phyloP scores from a whole-genome alignment of 305 asterid species.

The Solanum hybrid region DNA sequence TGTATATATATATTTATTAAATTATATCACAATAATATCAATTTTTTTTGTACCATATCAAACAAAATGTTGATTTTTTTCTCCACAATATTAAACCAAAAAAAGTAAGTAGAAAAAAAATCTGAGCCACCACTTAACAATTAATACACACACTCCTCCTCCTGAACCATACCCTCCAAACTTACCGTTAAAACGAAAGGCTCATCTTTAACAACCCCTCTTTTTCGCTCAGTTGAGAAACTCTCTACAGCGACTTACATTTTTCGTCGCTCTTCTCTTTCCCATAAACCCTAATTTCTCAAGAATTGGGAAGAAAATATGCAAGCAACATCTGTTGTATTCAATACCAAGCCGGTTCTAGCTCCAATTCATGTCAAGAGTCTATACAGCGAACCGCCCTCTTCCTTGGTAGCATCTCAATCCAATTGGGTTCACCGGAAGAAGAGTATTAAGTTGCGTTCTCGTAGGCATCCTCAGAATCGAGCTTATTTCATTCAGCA shows the following conservation, averaged over 20 bases:
- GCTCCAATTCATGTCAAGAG: slow-evolving; percentile 43
- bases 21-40: not conserved
- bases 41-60: not conserved
- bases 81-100: not conserved
- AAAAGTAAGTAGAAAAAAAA: slow-evolving; percentile 10
- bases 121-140: slow-evolving; percentile 44
- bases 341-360: slow-evolving; percentile 53
- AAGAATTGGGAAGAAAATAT: slow-evolving; percentile 21
- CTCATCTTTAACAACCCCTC: slow-evolving; percentile 7
- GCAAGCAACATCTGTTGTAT: slow-evolving; percentile 55
- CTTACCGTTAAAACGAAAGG: not conserved
- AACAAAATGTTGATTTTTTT: not conserved
- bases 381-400: slow-evolving; percentile 11
- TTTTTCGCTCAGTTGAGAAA: not conserved
- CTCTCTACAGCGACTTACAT: not conserved
- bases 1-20: not conserved
- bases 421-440: slow-evolving; percentile 27
- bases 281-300: slow-evolving; percentile 22
- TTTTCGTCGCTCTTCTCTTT: not conserved
- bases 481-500: slow-evolving; percentile 27
- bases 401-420: slow-evolving; percentile 19
- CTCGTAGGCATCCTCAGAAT: slow-evolving; percentile 28
- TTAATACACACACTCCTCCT: slow-evolving; percentile 31
- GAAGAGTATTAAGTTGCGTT: slow-evolving; percentile 30
- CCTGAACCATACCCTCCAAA: not conserved